Conservation (phyloP, 352 stramenopile species). For the Globisporangium paroecandrum region DNA sequence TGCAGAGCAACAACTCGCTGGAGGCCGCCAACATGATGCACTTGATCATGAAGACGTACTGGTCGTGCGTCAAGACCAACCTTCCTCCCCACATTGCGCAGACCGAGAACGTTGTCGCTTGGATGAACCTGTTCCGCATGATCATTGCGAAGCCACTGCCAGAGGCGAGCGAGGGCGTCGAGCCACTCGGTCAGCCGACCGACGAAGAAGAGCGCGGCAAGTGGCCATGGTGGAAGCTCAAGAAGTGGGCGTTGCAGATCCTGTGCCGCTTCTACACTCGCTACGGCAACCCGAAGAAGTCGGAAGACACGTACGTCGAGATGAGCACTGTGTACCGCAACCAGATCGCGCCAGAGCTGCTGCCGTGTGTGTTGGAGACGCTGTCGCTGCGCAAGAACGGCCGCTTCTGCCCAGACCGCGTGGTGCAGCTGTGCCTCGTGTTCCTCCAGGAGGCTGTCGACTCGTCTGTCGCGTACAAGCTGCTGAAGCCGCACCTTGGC, state of each 20-base stretch:
- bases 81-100: slow-evolving; percentile 83
- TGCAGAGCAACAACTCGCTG: slow-evolving; percentile 80
- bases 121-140: slow-evolving; percentile 89
- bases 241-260: slow-evolving; percentile 98
- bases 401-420: slow-evolving; percentile 95
- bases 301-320: slow-evolving; percentile 82
- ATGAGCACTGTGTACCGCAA: slow-evolving; percentile 94
- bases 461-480: slow-evolving; percentile 95
- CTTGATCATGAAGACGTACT: slow-evolving; percentile 98
- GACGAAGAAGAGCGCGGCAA: slow-evolving; percentile 90
- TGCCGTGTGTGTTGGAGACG: slow-evolving; percentile 86
- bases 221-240: slow-evolving; percentile 98
- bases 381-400: slow-evolving; percentile 91
- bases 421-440: slow-evolving; percentile 92
- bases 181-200: slow-evolving; percentile 86
- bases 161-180: slow-evolving; percentile 75
- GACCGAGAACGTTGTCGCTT: slow-evolving; percentile 87
- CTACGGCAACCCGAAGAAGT: slow-evolving; percentile 96
- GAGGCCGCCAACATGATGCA: slow-evolving; percentile 93
- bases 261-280: slow-evolving; percentile 96
- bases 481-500: slow-evolving; percentile 96
- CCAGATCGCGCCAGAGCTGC: slow-evolving; percentile 87
- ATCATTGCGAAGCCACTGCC: slow-evolving; percentile 90
- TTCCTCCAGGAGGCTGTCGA: slow-evolving; percentile 95
- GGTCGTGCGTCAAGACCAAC: slow-evolving; percentile 95